Base-by-base conservation (phyloP, 306 rosid species). In the Casuarina cunninghamiana region DNA sequence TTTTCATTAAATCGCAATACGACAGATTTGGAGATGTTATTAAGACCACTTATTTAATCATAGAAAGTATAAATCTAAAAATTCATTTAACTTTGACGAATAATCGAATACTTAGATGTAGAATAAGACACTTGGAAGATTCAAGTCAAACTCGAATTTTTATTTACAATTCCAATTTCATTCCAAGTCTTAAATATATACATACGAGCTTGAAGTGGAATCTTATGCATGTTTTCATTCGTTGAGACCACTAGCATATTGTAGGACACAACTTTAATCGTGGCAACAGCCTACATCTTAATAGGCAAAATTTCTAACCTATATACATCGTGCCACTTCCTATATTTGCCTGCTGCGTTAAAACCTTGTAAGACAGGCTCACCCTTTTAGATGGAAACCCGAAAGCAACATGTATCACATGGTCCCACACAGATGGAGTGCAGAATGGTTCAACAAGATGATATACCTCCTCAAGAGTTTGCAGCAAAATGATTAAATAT, bases 401-500 rank as follows among this genome's bases (percentile, higher is more conserved):
- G 26, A 3, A 4, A 6, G 9, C 42, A 26, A 19, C 71, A 48
- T 60, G 35, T 49, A 51, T 12, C 16, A 72, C 68, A 69, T 72
- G 65, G 76, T 69, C 70, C 69, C 32, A 15, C 77, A 16, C 19
- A 53, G 53, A 38, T 1, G 63, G 48, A 32, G 69, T 44, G 63
- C 46, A 35, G 68, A 72, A 78, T 49, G 72, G 48, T 68, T 49
- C 15, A 53, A 75, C 13, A 41, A n/a, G 57, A 55, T 6, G 42
- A 60, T 46, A 63, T 50, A 67, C 73, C 77, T 93, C 72, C 77
- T 93, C 85, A 91, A 6, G 92, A 79, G 66, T 84, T 89, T 19
- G 96, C 93, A 10, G 98, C 98, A 83, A 94, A 92, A 84, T 94
- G 96, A 74, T 92, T 94, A 74, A 94, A 94, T 78, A 94, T 94